Evolutionary conservation across 1,139 yeast species (phyloP).

Genomic region (Kluyveromyces marxianus): DNA sequence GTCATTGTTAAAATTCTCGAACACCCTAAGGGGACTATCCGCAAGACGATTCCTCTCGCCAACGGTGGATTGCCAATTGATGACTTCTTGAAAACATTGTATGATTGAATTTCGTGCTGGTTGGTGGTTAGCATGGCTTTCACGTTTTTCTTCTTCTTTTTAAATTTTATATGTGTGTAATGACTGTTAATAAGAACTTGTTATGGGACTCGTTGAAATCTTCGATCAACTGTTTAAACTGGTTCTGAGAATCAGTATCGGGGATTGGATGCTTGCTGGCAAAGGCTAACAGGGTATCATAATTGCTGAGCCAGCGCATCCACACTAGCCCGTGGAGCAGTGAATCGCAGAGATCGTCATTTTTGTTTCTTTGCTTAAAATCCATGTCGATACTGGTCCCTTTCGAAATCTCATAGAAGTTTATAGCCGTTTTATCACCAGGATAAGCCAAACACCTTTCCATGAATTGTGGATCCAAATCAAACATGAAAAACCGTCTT

Average conservation of each 20-base stretch:
- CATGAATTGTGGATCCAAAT: background rate
- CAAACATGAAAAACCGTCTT: slow-evolving; percentile 3
- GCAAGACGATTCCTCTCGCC: slow-evolving; percentile 30
- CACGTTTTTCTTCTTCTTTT: background rate
- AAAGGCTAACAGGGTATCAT: slow-evolving; percentile 6
- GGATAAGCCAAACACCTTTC: slow-evolving; percentile 9
- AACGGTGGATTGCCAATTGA: slow-evolving; percentile 30
- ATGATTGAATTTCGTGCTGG: background rate
- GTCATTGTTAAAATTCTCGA: slow-evolving; percentile 19
- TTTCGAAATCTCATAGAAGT: slow-evolving; percentile 14
- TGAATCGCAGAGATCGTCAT: slow-evolving; percentile 57
- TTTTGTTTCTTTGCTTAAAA: slow-evolving; percentile 33
- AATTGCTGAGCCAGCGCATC: slow-evolving; percentile 36
- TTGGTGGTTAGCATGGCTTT: background rate
- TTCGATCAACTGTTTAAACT: background rate
- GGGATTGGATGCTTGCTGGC: background rate
- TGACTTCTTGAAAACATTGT: slow-evolving; percentile 19
- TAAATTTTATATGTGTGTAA: background rate
- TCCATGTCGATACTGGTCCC: slow-evolving; percentile 6
- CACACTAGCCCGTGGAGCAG: slow-evolving; percentile 51
- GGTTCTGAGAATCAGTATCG: background rate
- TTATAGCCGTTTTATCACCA: slow-evolving; percentile 20
- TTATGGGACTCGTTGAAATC: background rate
- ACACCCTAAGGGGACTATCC: slow-evolving; percentile 22
- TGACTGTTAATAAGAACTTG: background rate